Base-by-base conservation (phyloP, 176 grass and related monocot species). In the Hsuehochloa calcarea region DNA sequence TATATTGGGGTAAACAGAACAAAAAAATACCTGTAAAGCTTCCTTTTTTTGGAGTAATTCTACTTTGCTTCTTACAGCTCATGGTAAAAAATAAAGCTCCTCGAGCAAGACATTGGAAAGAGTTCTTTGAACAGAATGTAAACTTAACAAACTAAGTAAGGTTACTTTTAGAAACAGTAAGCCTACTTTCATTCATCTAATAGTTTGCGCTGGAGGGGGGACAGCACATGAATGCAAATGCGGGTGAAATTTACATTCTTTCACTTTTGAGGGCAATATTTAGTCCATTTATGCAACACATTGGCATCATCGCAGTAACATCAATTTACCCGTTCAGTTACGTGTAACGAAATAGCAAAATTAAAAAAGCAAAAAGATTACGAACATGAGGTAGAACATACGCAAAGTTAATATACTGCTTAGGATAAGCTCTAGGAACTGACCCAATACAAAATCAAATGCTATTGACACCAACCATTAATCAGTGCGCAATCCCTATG, bases 1-100 rank as follows among this genome's bases (percentile, higher is more conserved):
- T 50, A 56, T 15, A n/a, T 4, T 3, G 1, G 11, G 27, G 20
- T 23, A 8, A 39, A 52, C 39, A 65, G 27, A 61, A 47, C 17
- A 60, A 45, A 41, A 46, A 22, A 49, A 31, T 16, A 74, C 49
- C 17, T 64, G 40, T 23, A 67, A 16, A 49, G 20, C 20, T 70
- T 81, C 5, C 19, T 54, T 54, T 38, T 37, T 68, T 68, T 38
- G 47, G 20, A 67, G 46, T 16, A 54, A 68, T 67, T 80, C 27
- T 66, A 80, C 27, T 38, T 80, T 68, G 19, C 11, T 52, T 54
- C 20, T 51, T 65, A 19, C 56, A 74, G 19, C 47, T 75, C 71
- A 74, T 39, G 58, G 12, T 74, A 63, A 26, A 72, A 6, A 83
- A 83, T 75, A 65, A 39, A 37, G 14, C 49, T 74, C 27, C 58